phyloP scores from a whole-genome alignment of 1,284 basidiomycete species.

The Microbotryomycetes sp. region DNA sequence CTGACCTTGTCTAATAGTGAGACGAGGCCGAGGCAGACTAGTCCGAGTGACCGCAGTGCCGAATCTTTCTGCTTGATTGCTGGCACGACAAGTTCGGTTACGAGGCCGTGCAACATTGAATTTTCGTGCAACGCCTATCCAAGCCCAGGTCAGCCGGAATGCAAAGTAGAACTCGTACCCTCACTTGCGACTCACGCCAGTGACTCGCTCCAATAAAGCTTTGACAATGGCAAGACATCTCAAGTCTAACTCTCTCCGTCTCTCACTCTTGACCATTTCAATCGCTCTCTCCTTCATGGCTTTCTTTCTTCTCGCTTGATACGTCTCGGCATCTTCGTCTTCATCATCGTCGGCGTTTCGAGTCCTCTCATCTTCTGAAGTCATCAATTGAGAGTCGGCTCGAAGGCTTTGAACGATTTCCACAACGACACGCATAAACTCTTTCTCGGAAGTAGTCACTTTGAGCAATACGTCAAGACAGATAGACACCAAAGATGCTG shows the following conservation, averaged over 20 bases:
- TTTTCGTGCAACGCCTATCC: slow-evolving; percentile 81
- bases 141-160: neutral
- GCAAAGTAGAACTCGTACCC: neutral
- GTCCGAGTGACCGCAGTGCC: slow-evolving; percentile 73
- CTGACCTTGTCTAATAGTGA: slow-evolving; percentile 72
- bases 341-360: slow-evolving; percentile 48
- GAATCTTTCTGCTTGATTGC: slow-evolving; percentile 81
- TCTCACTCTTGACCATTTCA: slow-evolving; percentile 52
- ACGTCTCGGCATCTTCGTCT: slow-evolving; percentile 8
- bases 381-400: slow-evolving; percentile 45
- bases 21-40: slow-evolving; percentile 78
- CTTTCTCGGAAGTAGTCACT: slow-evolving; percentile 76
- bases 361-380: slow-evolving; percentile 40
- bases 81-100: slow-evolving; percentile 84
- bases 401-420: slow-evolving; percentile 85
- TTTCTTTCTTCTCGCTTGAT: slow-evolving; percentile 5
- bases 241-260: slow-evolving; percentile 66
- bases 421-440: slow-evolving; percentile 87
- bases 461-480: slow-evolving; percentile 82
- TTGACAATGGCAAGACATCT: slow-evolving; percentile 82
- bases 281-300: slow-evolving; percentile 9
- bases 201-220: slow-evolving; percentile 83
- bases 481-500: slow-evolving; percentile 66
- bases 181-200: slow-evolving; percentile 56
- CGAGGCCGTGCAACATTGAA: slow-evolving; percentile 81